These are phyloP conservation scores for Penicillium expansum DNA, from an alignment of 2,329 filamentous ascomycete genomes.

Conservation along the genomic window DNA sequence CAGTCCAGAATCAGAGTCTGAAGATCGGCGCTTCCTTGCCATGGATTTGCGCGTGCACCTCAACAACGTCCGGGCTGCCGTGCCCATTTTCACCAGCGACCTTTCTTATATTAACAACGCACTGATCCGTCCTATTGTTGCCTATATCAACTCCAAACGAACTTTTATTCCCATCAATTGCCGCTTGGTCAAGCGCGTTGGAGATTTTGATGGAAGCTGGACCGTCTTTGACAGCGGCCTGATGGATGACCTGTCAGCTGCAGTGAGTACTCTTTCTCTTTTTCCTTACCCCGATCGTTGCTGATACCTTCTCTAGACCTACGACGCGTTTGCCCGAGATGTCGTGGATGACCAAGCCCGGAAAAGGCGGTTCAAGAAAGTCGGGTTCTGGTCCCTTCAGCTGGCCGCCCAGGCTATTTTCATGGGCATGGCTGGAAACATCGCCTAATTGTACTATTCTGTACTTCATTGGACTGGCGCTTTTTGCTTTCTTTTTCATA, in stretches of 20 bases:
- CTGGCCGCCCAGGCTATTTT: conserved; percentile 90
- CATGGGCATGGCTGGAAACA: conserved; percentile 87
- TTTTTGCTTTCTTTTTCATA: neutral
- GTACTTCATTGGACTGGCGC: conserved; percentile 3
- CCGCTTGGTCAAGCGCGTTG: conserved; percentile 82
- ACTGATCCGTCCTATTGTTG: conserved; percentile 90
- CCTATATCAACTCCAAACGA: conserved; percentile 93
- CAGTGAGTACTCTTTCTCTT: conserved; percentile 49
- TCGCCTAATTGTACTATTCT: conserved; percentile 47
- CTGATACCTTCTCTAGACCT: conserved; percentile 55
- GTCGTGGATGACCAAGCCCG: conserved; percentile 86
- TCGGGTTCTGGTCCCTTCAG: conserved; percentile 93
- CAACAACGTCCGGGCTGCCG: conserved; percentile 88
- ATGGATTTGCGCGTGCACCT: conserved; percentile 95
- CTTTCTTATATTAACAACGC: conserved; percentile 96
- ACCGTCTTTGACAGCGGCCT: conserved; percentile 89
- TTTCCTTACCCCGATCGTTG: neutral
- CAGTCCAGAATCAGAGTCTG: conserved; percentile 25
- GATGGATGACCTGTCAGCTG: conserved; percentile 88
- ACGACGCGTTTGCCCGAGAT: conserved; percentile 88
- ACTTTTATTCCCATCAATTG: conserved; percentile 96
- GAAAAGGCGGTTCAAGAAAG: conserved; percentile 85
- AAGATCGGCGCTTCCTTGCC: conserved; percentile 74
- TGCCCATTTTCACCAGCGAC: conserved; percentile 87
- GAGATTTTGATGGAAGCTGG: conserved; percentile 95